A percentile compares a stretch with the other conserved stretches of the same genome.
Conservation (phyloP, 345 rosid species). For the Durio zibethinus region DNA sequence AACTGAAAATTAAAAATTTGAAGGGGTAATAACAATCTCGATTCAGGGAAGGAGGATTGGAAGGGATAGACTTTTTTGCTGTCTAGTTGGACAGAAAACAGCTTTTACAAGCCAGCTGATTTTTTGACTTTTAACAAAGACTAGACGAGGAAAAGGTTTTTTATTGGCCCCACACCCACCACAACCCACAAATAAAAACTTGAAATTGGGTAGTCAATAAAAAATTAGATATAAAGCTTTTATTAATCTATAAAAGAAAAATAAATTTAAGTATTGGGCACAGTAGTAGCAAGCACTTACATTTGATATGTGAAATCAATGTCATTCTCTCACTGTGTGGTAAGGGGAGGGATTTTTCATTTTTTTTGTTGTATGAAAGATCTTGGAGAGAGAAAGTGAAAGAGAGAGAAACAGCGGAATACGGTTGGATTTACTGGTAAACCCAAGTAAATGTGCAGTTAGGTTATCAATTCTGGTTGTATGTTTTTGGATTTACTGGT, state of each 20-base stretch:
- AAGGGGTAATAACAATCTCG: background rate
- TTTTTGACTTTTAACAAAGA: slow-evolving; percentile 39
- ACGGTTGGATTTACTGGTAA: slow-evolving; percentile 32
- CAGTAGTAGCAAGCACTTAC: slow-evolving; percentile 12
- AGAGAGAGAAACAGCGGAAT: slow-evolving; percentile 25
- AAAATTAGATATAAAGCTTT: background rate
- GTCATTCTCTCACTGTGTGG: slow-evolving; percentile 48
- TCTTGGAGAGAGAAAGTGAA: slow-evolving; percentile 24
- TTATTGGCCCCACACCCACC: slow-evolving; percentile 23
- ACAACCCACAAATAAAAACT: background rate
- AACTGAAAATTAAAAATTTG: background rate
- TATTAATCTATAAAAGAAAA: background rate
- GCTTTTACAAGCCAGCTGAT: slow-evolving; percentile 46
- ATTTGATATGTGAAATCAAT: slow-evolving; percentile 49
- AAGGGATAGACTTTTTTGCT: background rate
- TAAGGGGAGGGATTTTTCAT: slow-evolving; percentile 12
- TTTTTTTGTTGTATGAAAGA: slow-evolving; percentile 12
- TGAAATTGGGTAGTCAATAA: slow-evolving; percentile 6
- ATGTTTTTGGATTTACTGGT: slow-evolving; percentile 33
- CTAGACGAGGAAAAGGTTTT: background rate
- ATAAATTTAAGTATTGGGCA: background rate
- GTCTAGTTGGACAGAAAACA: slow-evolving; percentile 36
- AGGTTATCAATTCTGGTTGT: slow-evolving; percentile 24
- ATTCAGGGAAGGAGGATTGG: background rate
- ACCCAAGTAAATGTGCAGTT: slow-evolving; percentile 27